A percentile compares a stretch with the other conserved stretches of the same genome.
Conservation (phyloP, 2,329 filamentous ascomycete species). For the Neofusicoccum umdonicola region DNA sequence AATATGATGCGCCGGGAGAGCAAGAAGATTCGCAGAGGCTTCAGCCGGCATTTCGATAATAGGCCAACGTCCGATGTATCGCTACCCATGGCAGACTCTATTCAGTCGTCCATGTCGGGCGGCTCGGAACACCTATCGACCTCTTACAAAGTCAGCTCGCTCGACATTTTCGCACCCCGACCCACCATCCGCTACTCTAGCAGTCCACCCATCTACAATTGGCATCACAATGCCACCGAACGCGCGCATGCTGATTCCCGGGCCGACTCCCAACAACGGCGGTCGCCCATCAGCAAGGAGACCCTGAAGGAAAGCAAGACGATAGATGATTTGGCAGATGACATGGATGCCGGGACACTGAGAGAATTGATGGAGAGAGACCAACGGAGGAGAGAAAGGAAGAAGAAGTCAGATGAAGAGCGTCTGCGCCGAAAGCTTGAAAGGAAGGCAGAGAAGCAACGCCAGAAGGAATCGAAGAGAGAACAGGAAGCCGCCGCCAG, state of each 20-base stretch:
- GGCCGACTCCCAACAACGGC: slow-evolving; percentile 50
- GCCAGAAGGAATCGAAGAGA: slow-evolving; percentile 52
- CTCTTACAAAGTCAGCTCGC: slow-evolving; percentile 75
- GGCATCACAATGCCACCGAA: slow-evolving; percentile 29
- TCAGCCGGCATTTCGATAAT: slow-evolving; percentile 54
- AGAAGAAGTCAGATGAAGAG: slow-evolving; percentile 66
- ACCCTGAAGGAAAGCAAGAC: slow-evolving; percentile 57
- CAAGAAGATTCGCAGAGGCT: slow-evolving; percentile 60
- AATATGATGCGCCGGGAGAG: slow-evolving; percentile 64
- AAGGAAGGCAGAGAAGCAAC: slow-evolving; percentile 62
- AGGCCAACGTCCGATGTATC: slow-evolving; percentile 70
- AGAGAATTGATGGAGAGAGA: slow-evolving; percentile 90
- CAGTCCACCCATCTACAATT: slow-evolving; percentile 22
- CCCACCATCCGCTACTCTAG: slow-evolving; percentile 71
- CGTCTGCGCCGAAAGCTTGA: slow-evolving; percentile 64
- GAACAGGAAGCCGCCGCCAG: slow-evolving; percentile 58
- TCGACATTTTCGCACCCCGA: slow-evolving; percentile 80
- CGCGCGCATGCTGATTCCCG: slow-evolving; percentile 44
- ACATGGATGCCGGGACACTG: slow-evolving; percentile 78
- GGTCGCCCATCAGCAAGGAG: slow-evolving; percentile 51
- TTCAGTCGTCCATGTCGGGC: slow-evolving; percentile 74
- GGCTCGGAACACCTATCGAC: slow-evolving; percentile 62
- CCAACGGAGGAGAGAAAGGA: slow-evolving; percentile 73
- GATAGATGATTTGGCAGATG: slow-evolving; percentile 72
- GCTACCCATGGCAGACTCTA: slow-evolving; percentile 69